Percentiles rank a stretch among this genome's conserved stretches.
phyloP scores from a whole-genome alignment of 1,284 basidiomycete species.

The Fistulina hepatica region DNA sequence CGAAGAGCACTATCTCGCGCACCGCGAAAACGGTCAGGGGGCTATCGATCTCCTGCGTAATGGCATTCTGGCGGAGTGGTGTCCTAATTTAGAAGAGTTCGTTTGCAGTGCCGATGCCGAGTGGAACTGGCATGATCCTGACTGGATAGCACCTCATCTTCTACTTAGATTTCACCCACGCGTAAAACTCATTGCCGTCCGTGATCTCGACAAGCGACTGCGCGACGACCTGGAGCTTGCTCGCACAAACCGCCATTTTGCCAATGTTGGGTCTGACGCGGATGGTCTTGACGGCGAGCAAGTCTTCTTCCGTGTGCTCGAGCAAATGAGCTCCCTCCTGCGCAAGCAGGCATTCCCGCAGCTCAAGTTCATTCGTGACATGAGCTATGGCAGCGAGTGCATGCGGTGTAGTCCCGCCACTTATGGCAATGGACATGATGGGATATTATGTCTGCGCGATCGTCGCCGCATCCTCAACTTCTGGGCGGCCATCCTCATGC shows the following conservation, averaged over 20 bases:
- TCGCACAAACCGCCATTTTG: constrained; percentile 1
- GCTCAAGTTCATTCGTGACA: constrained; percentile 36
- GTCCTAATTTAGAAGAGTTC: constrained; percentile 54
- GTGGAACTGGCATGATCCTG: constrained; percentile 68
- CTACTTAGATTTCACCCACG: constrained; percentile 51
- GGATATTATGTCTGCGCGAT: background rate
- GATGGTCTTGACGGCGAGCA: constrained; percentile 26
- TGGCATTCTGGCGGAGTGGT: constrained; percentile 40
- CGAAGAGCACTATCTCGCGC: constrained; percentile 49
- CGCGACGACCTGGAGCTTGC: constrained; percentile 22
- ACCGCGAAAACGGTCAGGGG: constrained; percentile 7
- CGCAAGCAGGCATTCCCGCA: constrained; percentile 48
- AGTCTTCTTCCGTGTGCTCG: constrained; percentile 52
- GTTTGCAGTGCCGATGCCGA: constrained; percentile 65
- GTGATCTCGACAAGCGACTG: constrained; percentile 56
- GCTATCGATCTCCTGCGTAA: constrained; percentile 23
- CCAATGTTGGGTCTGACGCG: too few species aligned
- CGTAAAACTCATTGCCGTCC: constrained; percentile 56
- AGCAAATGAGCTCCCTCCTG: constrained; percentile 54
- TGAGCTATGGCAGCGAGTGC: constrained; percentile 34
- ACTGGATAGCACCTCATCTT: constrained; percentile 70
- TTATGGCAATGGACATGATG: too few species aligned
- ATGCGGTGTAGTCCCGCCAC: too few species aligned
- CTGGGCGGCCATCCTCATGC: constrained; percentile 37
- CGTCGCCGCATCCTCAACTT: constrained; percentile 30